These are phyloP conservation scores for Hypoxylon rubiginosum DNA, from an alignment of 2,329 filamentous ascomycete genomes.

Conservation along the genomic window DNA sequence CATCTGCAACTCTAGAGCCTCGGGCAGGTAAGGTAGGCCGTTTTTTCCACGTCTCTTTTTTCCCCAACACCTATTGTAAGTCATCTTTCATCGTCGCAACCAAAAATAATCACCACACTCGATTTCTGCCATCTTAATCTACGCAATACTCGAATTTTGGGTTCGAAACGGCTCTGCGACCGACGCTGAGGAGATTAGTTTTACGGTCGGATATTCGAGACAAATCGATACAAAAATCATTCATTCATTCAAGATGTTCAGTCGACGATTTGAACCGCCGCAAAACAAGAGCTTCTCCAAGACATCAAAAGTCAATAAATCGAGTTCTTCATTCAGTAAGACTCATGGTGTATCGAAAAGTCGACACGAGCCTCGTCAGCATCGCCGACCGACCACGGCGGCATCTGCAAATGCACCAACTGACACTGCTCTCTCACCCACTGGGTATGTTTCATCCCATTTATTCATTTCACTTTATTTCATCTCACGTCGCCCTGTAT, in stretches of 20 bases:
- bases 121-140: background rate
- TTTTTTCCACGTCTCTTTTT: constrained; percentile 41
- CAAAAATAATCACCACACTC: constrained; percentile 4
- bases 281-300: constrained; percentile 67
- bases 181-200: constrained; percentile 18
- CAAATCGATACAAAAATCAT: constrained; percentile 20
- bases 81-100: constrained; percentile 33
- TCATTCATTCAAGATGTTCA: constrained; percentile 60
- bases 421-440: constrained; percentile 57
- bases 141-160: background rate
- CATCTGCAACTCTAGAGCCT: constrained; percentile 40
- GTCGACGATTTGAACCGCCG: constrained; percentile 60
- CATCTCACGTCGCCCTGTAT: constrained; percentile 14
- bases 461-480: constrained; percentile 7
- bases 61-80: constrained; percentile 2
- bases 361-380: constrained; percentile 62
- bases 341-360: constrained; percentile 67
- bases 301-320: constrained; percentile 63
- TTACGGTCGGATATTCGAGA: constrained; percentile 31
- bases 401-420: constrained; percentile 54
- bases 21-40: constrained; percentile 48
- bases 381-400: constrained; percentile 63
- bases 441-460: constrained; percentile 57
- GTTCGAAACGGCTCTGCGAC: constrained; percentile 2
- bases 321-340: constrained; percentile 68